Evolutionary conservation across 768 basidiomycete species (phyloP), one percentile per base, ranked within the genome.

Genomic region (Nevesoporus exiguus): DNA sequence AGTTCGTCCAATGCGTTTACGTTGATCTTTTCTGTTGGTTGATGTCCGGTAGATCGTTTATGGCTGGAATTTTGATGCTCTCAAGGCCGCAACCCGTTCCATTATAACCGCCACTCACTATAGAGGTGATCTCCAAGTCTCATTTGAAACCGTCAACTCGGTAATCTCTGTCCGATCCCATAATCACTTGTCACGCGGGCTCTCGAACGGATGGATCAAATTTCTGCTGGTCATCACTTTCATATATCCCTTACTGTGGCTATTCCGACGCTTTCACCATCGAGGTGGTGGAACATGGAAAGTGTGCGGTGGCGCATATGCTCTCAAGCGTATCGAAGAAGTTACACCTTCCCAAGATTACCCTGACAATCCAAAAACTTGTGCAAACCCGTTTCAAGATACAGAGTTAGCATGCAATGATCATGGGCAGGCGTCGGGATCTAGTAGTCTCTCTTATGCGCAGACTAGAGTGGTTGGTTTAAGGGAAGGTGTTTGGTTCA

Each of bases 181-280:
- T 58, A 89, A 84, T 67, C 61, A 60, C 42, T 74, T 93, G 54
- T 84, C 89, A 6, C 77, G 85, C 43, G 77, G 80, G 58, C 79
- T 91, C 39, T 85, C 85, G 25, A 84, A 83, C 59, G 78, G 76
- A 56, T 91, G 86, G 82, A 69, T 92, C 62, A 84, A 83, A 59
- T 76, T 88, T 60, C 64, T 93, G 13, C 76, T 84, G 21, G 82
- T 85, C 61, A 73, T 92, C 52, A 75, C 84, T 13, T 68, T 91
- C 54, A 76, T 93, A 54, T 93, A 82, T 64, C 90, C 90, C 0
- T 83, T 90, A 67, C 77, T 93, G 57, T 93, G 89, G 90, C 69
- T 93, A 4, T 90, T 82, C 70, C 83, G 83, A 66, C 81, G 84
- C 5, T 86, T 88, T 69, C 77, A 85, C 60, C 63, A 74, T 6